Evolutionary conservation across 106 monocot genomes (phyloP), one percentile per base, ranked within the genome.

Genomic region (Hemerocallis citrina): DNA sequence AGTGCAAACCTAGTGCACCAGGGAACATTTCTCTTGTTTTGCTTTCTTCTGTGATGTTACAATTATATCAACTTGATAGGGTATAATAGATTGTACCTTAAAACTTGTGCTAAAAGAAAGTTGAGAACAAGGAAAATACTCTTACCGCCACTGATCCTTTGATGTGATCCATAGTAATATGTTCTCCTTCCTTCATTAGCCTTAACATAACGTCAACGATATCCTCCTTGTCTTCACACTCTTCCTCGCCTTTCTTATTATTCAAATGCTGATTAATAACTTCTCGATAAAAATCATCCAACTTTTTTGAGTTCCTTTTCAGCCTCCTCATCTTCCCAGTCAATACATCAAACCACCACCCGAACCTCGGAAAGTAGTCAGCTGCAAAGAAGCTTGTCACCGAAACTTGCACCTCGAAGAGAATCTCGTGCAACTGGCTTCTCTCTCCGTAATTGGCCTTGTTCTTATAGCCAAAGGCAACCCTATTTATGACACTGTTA

Each of bases 321-420:
- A 38, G 37, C 37, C 37, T 38, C n/a, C n/a, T n/a, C n/a, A 38
- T 5, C 37, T 38, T 3, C 7, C 78, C 62, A 7, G 56, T 63
- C 37, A 78, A 6, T 57, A 28, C 13, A 24, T 72, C 42, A 1
- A 65, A 13, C 64, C 66, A 64, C 64, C 66, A 64, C 27, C 60
- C 38, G 17, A 78, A 5, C 3, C 30, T 40, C 10, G 78, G 78
- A 25, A 64, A 79, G 61, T 63, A 73, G 20, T 79, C 78, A 0
- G 38, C 71, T 1, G 42, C 21, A 5, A 15, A 23, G 43, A 73
- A 68, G 10, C 52, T 63, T 0, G 72, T 68, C 24, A 63, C 13
- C 17, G 69, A 11, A 14, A 10, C 20, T 2, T 41, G 35, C 22
- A 15, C 11, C 16, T 66, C 73, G 3, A 3, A 14, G 7, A 79